Base-by-base conservation (phyloP, 805 yeast species). In the Spathaspora boniae region DNA sequence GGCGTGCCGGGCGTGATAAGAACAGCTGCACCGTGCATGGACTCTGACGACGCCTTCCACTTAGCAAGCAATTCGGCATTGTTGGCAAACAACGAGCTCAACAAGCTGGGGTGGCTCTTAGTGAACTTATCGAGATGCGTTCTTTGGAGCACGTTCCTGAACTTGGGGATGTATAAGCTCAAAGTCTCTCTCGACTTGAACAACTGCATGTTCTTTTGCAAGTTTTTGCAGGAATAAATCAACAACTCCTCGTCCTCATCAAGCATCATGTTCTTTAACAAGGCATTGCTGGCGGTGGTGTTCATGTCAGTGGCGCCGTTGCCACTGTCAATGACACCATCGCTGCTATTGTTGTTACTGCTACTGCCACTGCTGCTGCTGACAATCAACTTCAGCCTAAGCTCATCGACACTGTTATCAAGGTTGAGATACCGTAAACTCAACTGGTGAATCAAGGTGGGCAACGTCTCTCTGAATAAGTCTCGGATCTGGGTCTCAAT, bases 401-500 rank as follows among this genome's bases (percentile, higher is more conserved):
- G 12, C 12, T 22, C 25, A 22, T 12, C 12, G 25, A 22, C 12
- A 22, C 11, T 22, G 25, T 28, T 21, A 20, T 30, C 31, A n/a
- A 43, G 24, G 33, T 31, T 35, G 9, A 43, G 27, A 41, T 64
- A 87, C 46, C 74, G 77, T 49, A 83, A 76, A 23, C 87, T 78
- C 38, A 86, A 70, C 48, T 82, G 77, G 59, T 87, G 89, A 34
- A 87, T 68, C 30, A 86, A 76, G 8, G 86, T 78, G 2, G 96
- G 96, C 36, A 87, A 68, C 34, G 86, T 82, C 53, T 87, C 96
- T 42, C 93, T 69, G 60, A 87, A 87, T 42, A 87, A 65, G 34
- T 82, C 86, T 35, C 94, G 65, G 22, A 87, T 80, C 54, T 85
- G 93, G 36, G 68, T 72, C 53, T 87, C 95, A 41, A 87, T 87